Evolutionary conservation across 345 rosid genomes (phyloP).

Genomic region (Eucalyptus camaldulensis): DNA sequence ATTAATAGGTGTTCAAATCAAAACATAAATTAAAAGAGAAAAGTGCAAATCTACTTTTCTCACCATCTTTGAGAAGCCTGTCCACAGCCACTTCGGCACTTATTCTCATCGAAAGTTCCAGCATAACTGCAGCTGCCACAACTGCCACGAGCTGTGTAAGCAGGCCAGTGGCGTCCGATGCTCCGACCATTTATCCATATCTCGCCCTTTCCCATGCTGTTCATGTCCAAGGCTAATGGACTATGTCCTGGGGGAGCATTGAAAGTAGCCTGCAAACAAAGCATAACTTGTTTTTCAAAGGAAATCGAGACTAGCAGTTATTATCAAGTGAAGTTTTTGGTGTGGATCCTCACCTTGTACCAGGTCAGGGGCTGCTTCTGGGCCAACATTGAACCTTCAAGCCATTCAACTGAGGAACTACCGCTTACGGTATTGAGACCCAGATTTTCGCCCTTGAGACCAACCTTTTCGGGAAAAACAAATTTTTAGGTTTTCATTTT

Average conservation of each 20-base stretch:
- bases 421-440: slow-evolving; percentile 52
- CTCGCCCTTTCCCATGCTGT: slow-evolving; percentile 74
- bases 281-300: background rate
- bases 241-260: slow-evolving; percentile 47
- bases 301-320: background rate
- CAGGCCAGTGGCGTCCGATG: slow-evolving; percentile 90
- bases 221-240: slow-evolving; percentile 85
- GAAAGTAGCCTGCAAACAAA: slow-evolving; percentile 43
- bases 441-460: slow-evolving; percentile 66
- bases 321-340: background rate
- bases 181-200: slow-evolving; percentile 82
- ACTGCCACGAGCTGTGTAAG: slow-evolving; percentile 47
- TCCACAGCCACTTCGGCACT: slow-evolving; percentile 62
- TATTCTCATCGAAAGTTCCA: slow-evolving; percentile 27
- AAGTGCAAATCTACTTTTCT: background rate
- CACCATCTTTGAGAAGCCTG: slow-evolving; percentile 80
- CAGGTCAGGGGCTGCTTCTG: slow-evolving; percentile 70
- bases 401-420: slow-evolving; percentile 78
- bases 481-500: background rate
- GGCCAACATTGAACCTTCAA: slow-evolving; percentile 38
- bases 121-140: slow-evolving; percentile 74
- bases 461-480: slow-evolving; percentile 23
- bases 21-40: background rate
- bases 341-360: slow-evolving; percentile 50
- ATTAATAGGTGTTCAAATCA: background rate